Evolutionary conservation across 1,284 basidiomycete genomes (phyloP).

Genomic region (Termitomyces sp.): DNA sequence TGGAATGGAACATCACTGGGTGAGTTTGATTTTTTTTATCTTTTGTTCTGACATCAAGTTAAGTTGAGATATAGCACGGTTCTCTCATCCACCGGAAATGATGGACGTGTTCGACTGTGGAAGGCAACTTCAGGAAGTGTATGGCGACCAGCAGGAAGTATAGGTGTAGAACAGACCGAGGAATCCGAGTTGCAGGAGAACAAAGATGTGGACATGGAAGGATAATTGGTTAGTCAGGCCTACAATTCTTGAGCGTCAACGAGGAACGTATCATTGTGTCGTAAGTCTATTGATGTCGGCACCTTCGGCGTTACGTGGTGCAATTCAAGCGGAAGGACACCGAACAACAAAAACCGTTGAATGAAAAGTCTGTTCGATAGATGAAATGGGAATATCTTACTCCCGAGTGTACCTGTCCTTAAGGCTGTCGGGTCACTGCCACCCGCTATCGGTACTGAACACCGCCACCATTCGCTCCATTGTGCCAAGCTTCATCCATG

Average conservation of each 20-base stretch:
- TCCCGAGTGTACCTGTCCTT: too few relatives aligned
- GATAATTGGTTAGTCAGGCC: constrained; percentile 7
- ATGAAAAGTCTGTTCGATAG: neutral
- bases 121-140: constrained; percentile 74
- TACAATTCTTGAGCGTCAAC: neutral
- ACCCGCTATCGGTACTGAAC: too few relatives aligned
- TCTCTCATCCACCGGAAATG: constrained; percentile 84
- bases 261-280: too few relatives aligned
- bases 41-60: neutral
- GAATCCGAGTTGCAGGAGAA: constrained; percentile 38
- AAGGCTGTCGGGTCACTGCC: too few relatives aligned
- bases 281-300: neutral
- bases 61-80: constrained; percentile 56
- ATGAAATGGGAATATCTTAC: neutral
- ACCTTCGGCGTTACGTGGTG: neutral
- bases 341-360: neutral
- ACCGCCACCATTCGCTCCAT: too few relatives aligned
- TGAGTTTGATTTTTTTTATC: constrained; percentile 29
- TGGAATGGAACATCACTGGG: constrained; percentile 89
- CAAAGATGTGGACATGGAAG: constrained; percentile 39
- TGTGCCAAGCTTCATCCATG: too few relatives aligned
- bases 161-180: constrained; percentile 70
- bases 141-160: constrained; percentile 73
- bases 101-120: constrained; percentile 85
- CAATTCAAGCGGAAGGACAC: neutral